Evolutionary conservation across 768 basidiomycete species (phyloP).

Genomic region (Pseudohyphozyma bogoriensis): DNA sequence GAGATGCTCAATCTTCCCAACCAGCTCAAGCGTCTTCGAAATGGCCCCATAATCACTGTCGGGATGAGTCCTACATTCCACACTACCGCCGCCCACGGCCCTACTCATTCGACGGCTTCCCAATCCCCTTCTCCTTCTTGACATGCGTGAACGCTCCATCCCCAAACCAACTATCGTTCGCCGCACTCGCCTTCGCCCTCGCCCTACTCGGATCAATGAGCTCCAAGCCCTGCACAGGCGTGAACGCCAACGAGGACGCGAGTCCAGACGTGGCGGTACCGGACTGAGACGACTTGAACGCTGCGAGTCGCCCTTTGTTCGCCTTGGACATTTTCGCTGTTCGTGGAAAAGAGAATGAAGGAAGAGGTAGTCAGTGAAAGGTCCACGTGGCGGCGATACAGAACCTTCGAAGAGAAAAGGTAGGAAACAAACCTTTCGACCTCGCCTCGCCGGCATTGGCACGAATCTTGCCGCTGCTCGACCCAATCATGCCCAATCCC

Average conservation of each 20-base stretch:
- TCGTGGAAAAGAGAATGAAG: slow-evolving; percentile 4
- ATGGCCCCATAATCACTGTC: too few relatives aligned
- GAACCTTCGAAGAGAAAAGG: not conserved
- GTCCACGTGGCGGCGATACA: too few relatives aligned
- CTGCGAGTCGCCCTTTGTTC: slow-evolving; percentile 84
- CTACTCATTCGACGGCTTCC: slow-evolving; percentile 10
- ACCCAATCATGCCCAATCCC: slow-evolving; percentile 93
- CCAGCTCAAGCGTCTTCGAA: too few relatives aligned
- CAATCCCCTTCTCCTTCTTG: slow-evolving; percentile 8
- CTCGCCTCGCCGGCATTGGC: slow-evolving; percentile 78
- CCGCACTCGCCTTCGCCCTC: slow-evolving; percentile 80
- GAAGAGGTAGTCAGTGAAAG: too few relatives aligned
- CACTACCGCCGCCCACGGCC: too few relatives aligned
- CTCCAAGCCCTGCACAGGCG: slow-evolving; percentile 95
- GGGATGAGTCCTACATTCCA: too few relatives aligned
- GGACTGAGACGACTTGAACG: slow-evolving; percentile 51
- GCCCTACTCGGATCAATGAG: slow-evolving; percentile 77
- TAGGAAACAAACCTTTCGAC: slow-evolving; percentile 57
- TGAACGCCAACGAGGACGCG: slow-evolving; percentile 83
- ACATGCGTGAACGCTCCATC: slow-evolving; percentile 36
- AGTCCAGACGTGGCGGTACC: slow-evolving; percentile 62
- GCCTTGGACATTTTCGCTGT: slow-evolving; percentile 90
- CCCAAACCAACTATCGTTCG: slow-evolving; percentile 93
- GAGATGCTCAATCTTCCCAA: too few relatives aligned
- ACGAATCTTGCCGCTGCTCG: slow-evolving; percentile 74